These are phyloP conservation scores for Colletotrichum ledebouriae DNA, from an alignment of 2,329 filamentous ascomycete genomes.

Conservation along the genomic window DNA sequence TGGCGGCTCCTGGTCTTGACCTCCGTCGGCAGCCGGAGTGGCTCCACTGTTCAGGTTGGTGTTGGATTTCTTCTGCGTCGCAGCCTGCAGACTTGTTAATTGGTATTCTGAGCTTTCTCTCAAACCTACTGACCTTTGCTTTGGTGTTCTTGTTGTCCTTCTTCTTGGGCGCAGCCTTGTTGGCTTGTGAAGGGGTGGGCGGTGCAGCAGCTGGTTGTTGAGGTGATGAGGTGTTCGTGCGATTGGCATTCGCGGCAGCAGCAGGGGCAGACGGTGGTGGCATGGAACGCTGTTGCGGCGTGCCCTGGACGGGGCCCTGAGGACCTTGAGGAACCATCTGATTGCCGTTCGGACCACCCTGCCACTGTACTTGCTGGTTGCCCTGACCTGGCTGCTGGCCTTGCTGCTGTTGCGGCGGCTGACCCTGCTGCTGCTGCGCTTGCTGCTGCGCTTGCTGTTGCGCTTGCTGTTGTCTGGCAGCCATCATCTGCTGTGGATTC, in stretches of 20 bases:
- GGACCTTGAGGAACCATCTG: slow-evolving; percentile 60
- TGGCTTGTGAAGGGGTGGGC: slow-evolving; percentile 80
- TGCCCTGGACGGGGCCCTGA: slow-evolving; percentile 72
- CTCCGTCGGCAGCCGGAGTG: slow-evolving; percentile 69
- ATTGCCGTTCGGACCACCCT: slow-evolving; percentile 56
- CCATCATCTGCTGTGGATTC: slow-evolving; percentile 73
- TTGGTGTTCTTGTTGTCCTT: slow-evolving; percentile 76
- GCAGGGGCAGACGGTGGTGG: slow-evolving; percentile 74
- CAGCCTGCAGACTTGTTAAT: slow-evolving; percentile 55
- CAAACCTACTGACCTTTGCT: slow-evolving; percentile 71
- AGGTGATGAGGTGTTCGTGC: slow-evolving; percentile 70
- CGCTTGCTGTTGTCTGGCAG: slow-evolving; percentile 56
- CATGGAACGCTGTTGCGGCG: slow-evolving; percentile 80
- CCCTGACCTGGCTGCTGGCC: slow-evolving; percentile 50
- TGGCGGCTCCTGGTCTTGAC: slow-evolving; percentile 69
- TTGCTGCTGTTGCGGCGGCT: slow-evolving; percentile 55
- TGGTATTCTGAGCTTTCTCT: neutral
- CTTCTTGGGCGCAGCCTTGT: slow-evolving; percentile 84
- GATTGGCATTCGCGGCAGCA: slow-evolving; percentile 63
- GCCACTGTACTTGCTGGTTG: slow-evolving; percentile 63
- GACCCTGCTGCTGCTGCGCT: slow-evolving; percentile 72
- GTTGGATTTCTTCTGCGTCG: slow-evolving; percentile 74
- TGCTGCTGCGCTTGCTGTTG: slow-evolving; percentile 53
- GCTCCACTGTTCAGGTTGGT: slow-evolving; percentile 66
- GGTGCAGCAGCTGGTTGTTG: slow-evolving; percentile 76